Conservation (phyloP, 805 yeast species). For the Candida sakaeoensis region DNA sequence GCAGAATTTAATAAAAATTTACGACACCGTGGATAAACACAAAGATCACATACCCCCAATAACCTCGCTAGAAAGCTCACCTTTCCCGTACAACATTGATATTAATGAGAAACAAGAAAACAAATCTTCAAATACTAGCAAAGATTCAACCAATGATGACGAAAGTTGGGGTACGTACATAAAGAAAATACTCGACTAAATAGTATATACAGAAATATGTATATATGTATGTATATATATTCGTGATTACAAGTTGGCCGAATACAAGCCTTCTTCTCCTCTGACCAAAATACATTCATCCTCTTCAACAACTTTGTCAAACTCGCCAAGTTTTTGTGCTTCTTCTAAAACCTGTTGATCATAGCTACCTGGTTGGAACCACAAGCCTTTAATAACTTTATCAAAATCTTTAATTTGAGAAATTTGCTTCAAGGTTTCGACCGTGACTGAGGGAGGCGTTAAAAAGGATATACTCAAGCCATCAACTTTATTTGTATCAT, state of each 20-base stretch:
- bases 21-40: constrained; percentile 50
- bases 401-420: constrained; percentile 39
- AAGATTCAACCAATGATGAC: constrained; percentile 15
- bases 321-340: constrained; percentile 33
- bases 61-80: constrained; percentile 58
- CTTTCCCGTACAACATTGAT: constrained; percentile 51
- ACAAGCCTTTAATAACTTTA: constrained; percentile 49
- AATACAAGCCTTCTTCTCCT: constrained; percentile 51
- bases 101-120: constrained; percentile 15
- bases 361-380: constrained; percentile 86
- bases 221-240: too few relatives aligned
- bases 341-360: constrained; percentile 46
- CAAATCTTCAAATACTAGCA: background rate
- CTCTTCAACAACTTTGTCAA: constrained; percentile 34
- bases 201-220: background rate
- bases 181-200: constrained; percentile 38
- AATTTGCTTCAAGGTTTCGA: constrained; percentile 29
- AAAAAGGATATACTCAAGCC: constrained; percentile 63
- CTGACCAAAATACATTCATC: constrained; percentile 70
- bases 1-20: constrained; percentile 41
- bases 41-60: constrained; percentile 74
- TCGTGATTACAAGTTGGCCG: constrained; percentile 39
- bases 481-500: constrained; percentile 29
- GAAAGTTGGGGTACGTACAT: constrained; percentile 43
- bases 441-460: constrained; percentile 67